Evolutionary conservation across 257 asterid genomes (phyloP).

Genomic region (Echites panduratus): DNA sequence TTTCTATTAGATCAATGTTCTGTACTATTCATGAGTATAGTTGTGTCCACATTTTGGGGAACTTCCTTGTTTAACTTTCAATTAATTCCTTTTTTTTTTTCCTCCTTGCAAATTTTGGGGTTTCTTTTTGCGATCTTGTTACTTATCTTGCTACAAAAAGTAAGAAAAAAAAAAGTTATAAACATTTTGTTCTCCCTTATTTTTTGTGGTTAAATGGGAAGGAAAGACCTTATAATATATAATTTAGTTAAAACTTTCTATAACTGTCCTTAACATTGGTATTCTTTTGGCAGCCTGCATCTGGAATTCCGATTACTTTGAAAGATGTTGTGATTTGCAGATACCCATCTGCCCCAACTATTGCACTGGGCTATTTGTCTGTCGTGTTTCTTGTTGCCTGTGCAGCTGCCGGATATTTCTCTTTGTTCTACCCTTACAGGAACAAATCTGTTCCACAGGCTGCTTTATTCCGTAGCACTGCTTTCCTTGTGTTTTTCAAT

Average conservation of each 20-base stretch:
- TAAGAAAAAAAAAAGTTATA: neutral
- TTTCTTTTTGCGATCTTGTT: too few relatives aligned
- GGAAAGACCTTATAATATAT: neutral
- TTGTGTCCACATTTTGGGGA: too few relatives aligned
- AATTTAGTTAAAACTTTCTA: too few relatives aligned
- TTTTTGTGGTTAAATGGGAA: neutral
- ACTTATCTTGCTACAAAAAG: too few relatives aligned
- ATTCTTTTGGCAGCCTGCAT: conserved; percentile 48
- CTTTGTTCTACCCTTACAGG: conserved; percentile 69
- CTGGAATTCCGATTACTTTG: conserved; percentile 55
- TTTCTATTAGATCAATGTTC: too few relatives aligned
- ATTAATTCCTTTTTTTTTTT: too few relatives aligned
- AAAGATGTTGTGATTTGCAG: conserved; percentile 61
- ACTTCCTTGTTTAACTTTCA: too few relatives aligned
- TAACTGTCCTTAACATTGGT: too few relatives aligned
- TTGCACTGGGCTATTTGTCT: conserved; percentile 61
- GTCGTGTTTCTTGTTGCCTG: conserved; percentile 50
- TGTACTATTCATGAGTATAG: too few relatives aligned
- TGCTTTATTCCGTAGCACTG: conserved; percentile 52
- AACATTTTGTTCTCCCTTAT: neutral
- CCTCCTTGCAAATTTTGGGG: too few relatives aligned
- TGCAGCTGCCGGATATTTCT: conserved; percentile 44
- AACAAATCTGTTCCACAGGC: conserved; percentile 70
- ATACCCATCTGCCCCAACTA: conserved; percentile 65
- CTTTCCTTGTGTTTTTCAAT: conserved; percentile 54